Evolutionary conservation across 2,329 filamentous ascomycete species (phyloP), one percentile per base, ranked within the genome.

Genomic region (Tolypocladium nubicola): DNA sequence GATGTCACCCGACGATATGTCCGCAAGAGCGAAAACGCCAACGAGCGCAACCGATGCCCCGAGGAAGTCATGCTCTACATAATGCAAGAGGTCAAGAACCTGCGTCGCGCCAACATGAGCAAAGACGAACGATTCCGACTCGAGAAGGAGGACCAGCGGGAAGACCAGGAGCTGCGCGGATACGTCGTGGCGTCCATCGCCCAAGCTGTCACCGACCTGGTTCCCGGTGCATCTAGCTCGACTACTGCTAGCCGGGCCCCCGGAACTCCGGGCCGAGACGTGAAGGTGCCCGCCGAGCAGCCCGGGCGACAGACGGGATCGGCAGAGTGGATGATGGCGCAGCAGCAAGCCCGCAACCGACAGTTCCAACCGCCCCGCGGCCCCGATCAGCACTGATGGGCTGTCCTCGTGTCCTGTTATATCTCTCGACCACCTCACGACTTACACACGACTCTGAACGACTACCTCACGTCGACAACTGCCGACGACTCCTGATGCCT

Each of bases 11-110:
- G 83, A 43, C 78, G 84, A 64, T 87, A 88, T 59, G 84, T 87
- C 14, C 88, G 88, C 64, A 89, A 90, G 72, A 79, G 77, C 60
- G 84, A 87, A 63, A 81, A 89, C 64, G 86, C 89, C 39, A 77
- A 82, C n/a, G 84, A 89, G 61, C 86, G 94, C 62, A 90, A 80
- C 63, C 83, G 85, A 64, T 92, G 89, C 64, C 85, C 93, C 0
- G 94, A 99, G 71, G 89, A 94, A 61, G 93, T 96, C 7, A 80
- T 97, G 60, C 81, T 96, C 19, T 92, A 92, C 77, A 90, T 97
- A 61, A 87, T 94, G 75, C 86, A 92, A 64, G 94, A 97, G 75
- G 94, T 99, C 67, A 89, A 89, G 66, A 84, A 85, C 61, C 83
- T 93, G 66, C 88, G 93, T 66, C 86, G 94, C 55, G 81, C 84